Conservation (phyloP, 2,329 filamentous ascomycete genomes). For the Arthrobotrys sinensis region DNA sequence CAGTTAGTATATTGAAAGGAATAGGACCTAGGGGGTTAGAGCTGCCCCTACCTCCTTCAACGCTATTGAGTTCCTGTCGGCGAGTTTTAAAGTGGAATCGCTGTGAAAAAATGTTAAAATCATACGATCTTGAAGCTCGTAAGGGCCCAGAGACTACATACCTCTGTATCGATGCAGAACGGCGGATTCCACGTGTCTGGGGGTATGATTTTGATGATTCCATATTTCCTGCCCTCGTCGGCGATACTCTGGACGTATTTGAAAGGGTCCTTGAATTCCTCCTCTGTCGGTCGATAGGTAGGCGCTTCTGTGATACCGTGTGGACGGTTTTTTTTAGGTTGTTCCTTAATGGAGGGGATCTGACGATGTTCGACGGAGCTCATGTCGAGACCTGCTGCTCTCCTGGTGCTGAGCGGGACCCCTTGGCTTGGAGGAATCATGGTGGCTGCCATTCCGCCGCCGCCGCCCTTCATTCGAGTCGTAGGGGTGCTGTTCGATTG, state of each 20-base stretch:
- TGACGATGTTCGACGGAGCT: slow-evolving; percentile 92
- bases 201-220: slow-evolving; percentile 95
- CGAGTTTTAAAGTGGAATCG: slow-evolving; percentile 97
- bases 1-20: slow-evolving; percentile 3
- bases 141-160: slow-evolving; percentile 69
- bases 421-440: slow-evolving; percentile 66
- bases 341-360: slow-evolving; percentile 81
- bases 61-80: slow-evolving; percentile 96
- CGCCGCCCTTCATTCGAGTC: slow-evolving; percentile 63
- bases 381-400: slow-evolving; percentile 81
- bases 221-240: slow-evolving; percentile 87
- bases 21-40: background rate
- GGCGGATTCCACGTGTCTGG: slow-evolving; percentile 93
- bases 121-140: background rate
- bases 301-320: slow-evolving; percentile 91
- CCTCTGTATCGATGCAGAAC: slow-evolving; percentile 97
- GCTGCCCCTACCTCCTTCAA: slow-evolving; percentile 83
- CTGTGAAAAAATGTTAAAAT: slow-evolving; percentile 69
- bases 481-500: slow-evolving; percentile 63
- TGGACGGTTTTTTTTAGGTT: slow-evolving; percentile 81
- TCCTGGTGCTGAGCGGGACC: slow-evolving; percentile 75
- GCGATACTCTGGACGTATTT: slow-evolving; percentile 94
- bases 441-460: slow-evolving; percentile 34
- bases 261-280: slow-evolving; percentile 95
- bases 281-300: slow-evolving; percentile 88